A percentile compares a stretch with the other conserved stretches of the same genome.
These are phyloP conservation scores for Basidioascus undulatus DNA, from an alignment of 768 basidiomycete genomes.

Conservation along the genomic window DNA sequence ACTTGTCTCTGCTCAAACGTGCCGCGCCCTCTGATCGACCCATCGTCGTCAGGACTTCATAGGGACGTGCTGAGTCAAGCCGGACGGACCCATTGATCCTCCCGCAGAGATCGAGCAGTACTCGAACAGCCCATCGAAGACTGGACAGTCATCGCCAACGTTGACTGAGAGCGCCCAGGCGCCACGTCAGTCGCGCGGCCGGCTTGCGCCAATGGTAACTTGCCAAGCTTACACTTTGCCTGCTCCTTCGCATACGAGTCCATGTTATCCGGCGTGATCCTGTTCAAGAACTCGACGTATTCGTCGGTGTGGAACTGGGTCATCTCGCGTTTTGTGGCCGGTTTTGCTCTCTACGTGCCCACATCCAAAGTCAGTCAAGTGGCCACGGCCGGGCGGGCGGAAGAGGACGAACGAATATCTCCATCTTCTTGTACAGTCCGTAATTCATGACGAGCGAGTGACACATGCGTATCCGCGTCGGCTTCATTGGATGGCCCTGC, in stretches of 20 bases:
- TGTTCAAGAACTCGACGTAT: conserved; percentile 87
- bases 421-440: conserved; percentile 98
- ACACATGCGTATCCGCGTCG: conserved; percentile 90
- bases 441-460: conserved; percentile 99
- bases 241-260: conserved; percentile 80
- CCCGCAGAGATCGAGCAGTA: conserved; percentile 99
- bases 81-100: conserved; percentile 75
- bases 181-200: no score
- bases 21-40: conserved; percentile 77
- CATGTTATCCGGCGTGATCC: conserved; percentile 88
- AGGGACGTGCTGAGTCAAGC: not conserved
- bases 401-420: conserved; percentile 64
- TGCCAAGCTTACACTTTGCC: conserved; percentile 52
- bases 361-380: not conserved
- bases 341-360: conserved; percentile 77
- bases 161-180: no score
- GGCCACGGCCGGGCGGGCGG: not conserved
- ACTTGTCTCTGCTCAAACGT: conserved; percentile 79
- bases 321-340: conserved; percentile 98
- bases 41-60: not conserved
- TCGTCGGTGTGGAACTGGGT: conserved; percentile 97
- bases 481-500: conserved; percentile 53
- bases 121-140: conserved; percentile 94
- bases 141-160: conserved; percentile 94
- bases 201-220: no score